These are phyloP conservation scores for Fusarium sp. DNA, from an alignment of 2,329 filamentous ascomycete species.

Conservation along the genomic window DNA sequence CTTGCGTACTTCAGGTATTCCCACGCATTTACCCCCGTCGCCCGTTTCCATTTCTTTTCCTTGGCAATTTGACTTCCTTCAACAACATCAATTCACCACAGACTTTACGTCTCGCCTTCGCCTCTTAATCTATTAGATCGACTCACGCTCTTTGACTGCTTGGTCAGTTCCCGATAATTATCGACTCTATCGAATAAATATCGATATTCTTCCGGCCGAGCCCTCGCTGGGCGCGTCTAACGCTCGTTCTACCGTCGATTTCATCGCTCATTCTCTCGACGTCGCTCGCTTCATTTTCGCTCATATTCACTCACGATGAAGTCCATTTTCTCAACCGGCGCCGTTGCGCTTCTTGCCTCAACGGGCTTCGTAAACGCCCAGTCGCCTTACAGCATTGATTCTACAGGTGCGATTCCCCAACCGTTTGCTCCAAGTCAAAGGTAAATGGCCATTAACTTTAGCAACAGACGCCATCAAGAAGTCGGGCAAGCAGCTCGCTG, in stretches of 20 bases:
- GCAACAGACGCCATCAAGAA: constrained; percentile 53
- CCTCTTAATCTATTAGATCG: constrained; percentile 8
- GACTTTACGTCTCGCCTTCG: constrained; percentile 20
- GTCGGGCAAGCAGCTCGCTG: constrained; percentile 54
- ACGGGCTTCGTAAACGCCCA: constrained; percentile 38
- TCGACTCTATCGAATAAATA: background rate
- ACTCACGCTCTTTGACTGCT: constrained; percentile 9
- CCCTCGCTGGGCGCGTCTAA: constrained; percentile 32
- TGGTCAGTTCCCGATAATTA: constrained; percentile 4
- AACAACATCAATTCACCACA: constrained; percentile 37
- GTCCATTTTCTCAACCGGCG: constrained; percentile 28
- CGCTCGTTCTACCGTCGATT: constrained; percentile 16
- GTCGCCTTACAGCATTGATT: constrained; percentile 41
- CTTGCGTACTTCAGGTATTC: constrained; percentile 9
- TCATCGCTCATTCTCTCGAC: background rate
- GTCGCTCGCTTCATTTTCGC: constrained; percentile 17
- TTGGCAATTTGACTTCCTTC: constrained; percentile 42
- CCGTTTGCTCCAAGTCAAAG: background rate
- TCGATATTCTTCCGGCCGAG: constrained; percentile 4
- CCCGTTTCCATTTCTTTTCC: constrained; percentile 37
- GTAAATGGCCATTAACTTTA: constrained; percentile 24
- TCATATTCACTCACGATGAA: constrained; percentile 34
- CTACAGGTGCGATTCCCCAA: constrained; percentile 30
- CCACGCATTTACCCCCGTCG: constrained; percentile 24
- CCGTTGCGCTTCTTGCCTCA: constrained; percentile 39